phyloP scores from a whole-genome alignment of 371 early-diverging fungal genomes.

The Mortierella polycephala region DNA sequence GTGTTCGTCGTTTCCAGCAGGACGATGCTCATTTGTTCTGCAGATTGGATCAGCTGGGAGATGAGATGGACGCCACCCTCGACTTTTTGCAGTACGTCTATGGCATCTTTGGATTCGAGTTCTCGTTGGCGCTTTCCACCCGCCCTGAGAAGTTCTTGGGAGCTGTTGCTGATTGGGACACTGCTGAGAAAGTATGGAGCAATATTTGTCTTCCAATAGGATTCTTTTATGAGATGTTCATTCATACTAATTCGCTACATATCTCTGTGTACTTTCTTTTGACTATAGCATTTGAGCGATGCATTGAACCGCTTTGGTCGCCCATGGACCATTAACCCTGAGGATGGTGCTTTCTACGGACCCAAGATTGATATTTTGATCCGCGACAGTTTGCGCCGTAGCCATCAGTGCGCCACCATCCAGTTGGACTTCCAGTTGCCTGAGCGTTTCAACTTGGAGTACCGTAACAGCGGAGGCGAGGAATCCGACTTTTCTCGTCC shows the following conservation, averaged over 20 bases:
- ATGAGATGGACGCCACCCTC: conserved; percentile 86
- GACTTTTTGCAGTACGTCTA: conserved; percentile 91
- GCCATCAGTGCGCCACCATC: conserved; percentile 98
- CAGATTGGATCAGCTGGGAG: conserved; percentile 79
- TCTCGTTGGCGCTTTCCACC: conserved; percentile 92
- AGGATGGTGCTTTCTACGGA: conserved; percentile 99
- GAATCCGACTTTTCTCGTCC: conserved; percentile 79
- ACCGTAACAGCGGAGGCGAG: conserved; percentile 68
- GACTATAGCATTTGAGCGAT: conserved; percentile 62
- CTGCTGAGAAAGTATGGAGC: conserved; percentile 80
- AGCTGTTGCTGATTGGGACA: conserved; percentile 90
- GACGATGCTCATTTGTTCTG: conserved; percentile 99
- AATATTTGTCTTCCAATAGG: background rate
- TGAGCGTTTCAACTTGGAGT: conserved; percentile 89
- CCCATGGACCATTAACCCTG: conserved; percentile 92
- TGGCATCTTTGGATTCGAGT: conserved; percentile 87
- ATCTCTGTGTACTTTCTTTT: background rate
- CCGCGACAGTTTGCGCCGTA: conserved; percentile 91
- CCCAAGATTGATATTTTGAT: conserved; percentile 99
- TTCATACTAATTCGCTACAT: background rate
- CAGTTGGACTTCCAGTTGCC: conserved; percentile 99
- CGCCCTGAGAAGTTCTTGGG: conserved; percentile 96
- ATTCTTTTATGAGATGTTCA: background rate
- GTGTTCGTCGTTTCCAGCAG: conserved; percentile 99
- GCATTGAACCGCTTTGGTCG: conserved; percentile 82